A percentile compares a stretch with the other conserved stretches of the same genome.
phyloP scores from a whole-genome alignment of 495 filamentous ascomycete genomes.

The Xylaria longipes region DNA sequence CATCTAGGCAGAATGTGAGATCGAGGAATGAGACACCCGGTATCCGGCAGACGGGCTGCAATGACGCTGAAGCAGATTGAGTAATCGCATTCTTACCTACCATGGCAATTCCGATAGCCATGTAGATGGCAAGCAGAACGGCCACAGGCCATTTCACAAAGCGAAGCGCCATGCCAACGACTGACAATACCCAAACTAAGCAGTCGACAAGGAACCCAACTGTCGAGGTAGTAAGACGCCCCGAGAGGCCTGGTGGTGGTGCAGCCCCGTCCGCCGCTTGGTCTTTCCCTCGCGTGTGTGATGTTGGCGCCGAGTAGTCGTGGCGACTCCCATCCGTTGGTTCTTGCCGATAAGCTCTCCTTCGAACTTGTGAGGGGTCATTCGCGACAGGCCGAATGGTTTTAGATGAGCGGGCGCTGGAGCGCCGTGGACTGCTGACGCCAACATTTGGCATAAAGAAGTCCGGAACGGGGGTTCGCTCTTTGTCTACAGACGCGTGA shows the following conservation, averaged over 20 bases:
- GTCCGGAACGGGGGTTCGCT: conserved; percentile 44
- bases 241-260: conserved; percentile 24
- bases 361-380: conserved; percentile 32
- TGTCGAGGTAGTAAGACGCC: conserved; percentile 34
- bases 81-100: conserved; percentile 59
- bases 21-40: conserved; percentile 64
- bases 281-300: neutral
- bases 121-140: conserved; percentile 59
- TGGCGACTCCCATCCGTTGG: neutral
- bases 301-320: neutral
- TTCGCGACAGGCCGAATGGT: conserved; percentile 29
- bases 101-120: conserved; percentile 55
- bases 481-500: conserved; percentile 42
- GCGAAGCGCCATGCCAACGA: conserved; percentile 57
- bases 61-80: conserved; percentile 51
- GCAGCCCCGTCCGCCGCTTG: neutral
- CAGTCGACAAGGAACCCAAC: conserved; percentile 40
- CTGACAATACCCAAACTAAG: conserved; percentile 52
- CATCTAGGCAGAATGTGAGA: conserved; percentile 64
- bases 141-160: conserved; percentile 62
- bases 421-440: conserved; percentile 35
- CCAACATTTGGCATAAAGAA: conserved; percentile 53
- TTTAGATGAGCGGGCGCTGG: conserved; percentile 33
- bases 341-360: conserved; percentile 31
- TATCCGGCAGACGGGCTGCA: conserved; percentile 70